Percentiles rank a stretch among this genome's conserved stretches.
Evolutionary conservation across 2,329 filamentous ascomycete species (phyloP).

Genomic region (Ploettnerulaceae sp.): DNA sequence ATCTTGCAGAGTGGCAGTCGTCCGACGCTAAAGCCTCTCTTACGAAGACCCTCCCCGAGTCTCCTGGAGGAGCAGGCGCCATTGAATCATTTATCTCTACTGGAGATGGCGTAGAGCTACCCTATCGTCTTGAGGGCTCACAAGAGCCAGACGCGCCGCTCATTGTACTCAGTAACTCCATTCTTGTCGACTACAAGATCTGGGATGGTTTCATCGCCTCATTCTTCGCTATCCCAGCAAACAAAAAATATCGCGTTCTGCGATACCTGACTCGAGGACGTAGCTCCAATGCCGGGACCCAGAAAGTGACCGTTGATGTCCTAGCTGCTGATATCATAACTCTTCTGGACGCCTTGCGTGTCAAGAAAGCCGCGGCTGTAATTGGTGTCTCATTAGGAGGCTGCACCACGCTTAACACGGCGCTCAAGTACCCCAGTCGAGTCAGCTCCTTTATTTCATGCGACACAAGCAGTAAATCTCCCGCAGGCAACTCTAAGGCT

Average conservation of each 20-base stretch:
- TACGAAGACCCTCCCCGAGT: constrained; percentile 31
- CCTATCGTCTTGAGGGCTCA: constrained; percentile 73
- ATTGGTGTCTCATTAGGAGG: constrained; percentile 80
- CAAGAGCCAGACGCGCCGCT: constrained; percentile 61
- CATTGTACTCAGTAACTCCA: constrained; percentile 73
- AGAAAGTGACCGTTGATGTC: constrained; percentile 41
- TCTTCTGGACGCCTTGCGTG: constrained; percentile 64
- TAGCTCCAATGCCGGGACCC: constrained; percentile 15
- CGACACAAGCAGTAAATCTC: constrained; percentile 72
- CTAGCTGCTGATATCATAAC: constrained; percentile 63
- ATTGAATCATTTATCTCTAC: constrained; percentile 66
- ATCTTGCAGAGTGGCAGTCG: constrained; percentile 35
- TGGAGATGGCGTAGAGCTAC: constrained; percentile 61
- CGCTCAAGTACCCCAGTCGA: constrained; percentile 58
- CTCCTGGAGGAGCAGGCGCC: constrained; percentile 44
- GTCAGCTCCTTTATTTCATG: constrained; percentile 63
- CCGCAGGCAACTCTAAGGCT: constrained; percentile 67
- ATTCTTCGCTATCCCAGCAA: constrained; percentile 26
- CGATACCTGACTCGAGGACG: constrained; percentile 71
- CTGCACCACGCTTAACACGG: constrained; percentile 69
- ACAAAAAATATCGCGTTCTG: constrained; percentile 59
- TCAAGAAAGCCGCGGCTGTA: constrained; percentile 59
- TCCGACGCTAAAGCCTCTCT: constrained; percentile 41
- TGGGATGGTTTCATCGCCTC: constrained; percentile 66
- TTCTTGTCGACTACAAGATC: constrained; percentile 73